Evolutionary conservation across 2,329 filamentous ascomycete genomes (phyloP).

Genomic region (Microcera coccophila): DNA sequence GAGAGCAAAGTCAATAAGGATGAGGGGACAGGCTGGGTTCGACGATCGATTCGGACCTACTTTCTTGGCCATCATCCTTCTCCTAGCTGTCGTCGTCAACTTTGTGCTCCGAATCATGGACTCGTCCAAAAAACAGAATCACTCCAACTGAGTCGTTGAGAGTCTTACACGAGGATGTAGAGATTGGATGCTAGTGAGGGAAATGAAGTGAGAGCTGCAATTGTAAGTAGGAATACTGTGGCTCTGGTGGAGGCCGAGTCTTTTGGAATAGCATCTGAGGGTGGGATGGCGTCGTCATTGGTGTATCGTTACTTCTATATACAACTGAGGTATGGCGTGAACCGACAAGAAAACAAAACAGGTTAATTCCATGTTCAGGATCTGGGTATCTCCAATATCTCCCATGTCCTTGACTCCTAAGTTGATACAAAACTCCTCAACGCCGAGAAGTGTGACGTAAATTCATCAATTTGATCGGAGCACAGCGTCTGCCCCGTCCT

Average conservation of each 20-base stretch:
- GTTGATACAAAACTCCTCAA: neutral
- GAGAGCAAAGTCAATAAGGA: constrained; percentile 87
- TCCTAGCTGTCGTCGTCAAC: constrained; percentile 91
- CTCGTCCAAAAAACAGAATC: constrained; percentile 37
- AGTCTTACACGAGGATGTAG: too few species aligned
- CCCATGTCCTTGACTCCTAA: neutral
- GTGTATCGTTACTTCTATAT: constrained; percentile 13
- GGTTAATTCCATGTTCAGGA: constrained; percentile 10
- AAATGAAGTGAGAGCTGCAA: too few species aligned
- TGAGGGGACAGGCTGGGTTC: constrained; percentile 89
- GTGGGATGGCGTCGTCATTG: constrained; percentile 20
- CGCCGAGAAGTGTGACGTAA: too few species aligned
- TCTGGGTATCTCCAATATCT: constrained; percentile 20
- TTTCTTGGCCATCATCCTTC: constrained; percentile 77
- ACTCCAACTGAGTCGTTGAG: constrained; percentile 5
- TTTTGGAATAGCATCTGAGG: constrained; percentile 7
- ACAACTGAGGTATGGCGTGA: too few species aligned
- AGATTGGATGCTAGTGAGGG: constrained; percentile 3
- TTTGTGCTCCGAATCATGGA: constrained; percentile 73
- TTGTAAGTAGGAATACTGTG: neutral
- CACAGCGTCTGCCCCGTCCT: too few species aligned
- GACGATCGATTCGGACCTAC: constrained; percentile 95
- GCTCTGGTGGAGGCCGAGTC: constrained; percentile 3
- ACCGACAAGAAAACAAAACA: constrained; percentile 16
- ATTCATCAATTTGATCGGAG: too few species aligned